A percentile compares a stretch with the other conserved stretches of the same genome.
Evolutionary conservation across 768 basidiomycete genomes (phyloP).

Genomic region (Saitozyma podzolica): DNA sequence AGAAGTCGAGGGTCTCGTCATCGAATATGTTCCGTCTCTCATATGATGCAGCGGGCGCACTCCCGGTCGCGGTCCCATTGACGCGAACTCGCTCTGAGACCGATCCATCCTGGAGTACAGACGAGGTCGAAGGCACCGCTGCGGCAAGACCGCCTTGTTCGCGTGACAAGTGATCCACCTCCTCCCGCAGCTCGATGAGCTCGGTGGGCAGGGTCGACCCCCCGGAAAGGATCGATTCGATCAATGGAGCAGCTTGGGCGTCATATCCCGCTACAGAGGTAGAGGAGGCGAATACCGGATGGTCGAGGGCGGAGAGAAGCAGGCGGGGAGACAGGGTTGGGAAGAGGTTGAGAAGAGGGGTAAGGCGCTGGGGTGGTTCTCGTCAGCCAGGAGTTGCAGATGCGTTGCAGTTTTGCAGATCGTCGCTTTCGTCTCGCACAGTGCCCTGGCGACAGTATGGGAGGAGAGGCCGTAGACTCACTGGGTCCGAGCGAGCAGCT

Average conservation of each 20-base stretch:
- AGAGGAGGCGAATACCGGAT: slow-evolving; percentile 34
- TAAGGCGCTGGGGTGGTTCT: slow-evolving; percentile 26
- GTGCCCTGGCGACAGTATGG: too few species aligned
- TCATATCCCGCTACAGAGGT: slow-evolving; percentile 24
- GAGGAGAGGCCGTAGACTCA: too few species aligned
- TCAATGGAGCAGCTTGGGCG: slow-evolving; percentile 33
- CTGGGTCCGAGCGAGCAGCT: too few species aligned
- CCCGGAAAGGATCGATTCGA: slow-evolving; percentile 54
- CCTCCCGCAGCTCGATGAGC: slow-evolving; percentile 63
- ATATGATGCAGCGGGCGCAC: neutral
- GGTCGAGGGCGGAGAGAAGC: slow-evolving; percentile 36
- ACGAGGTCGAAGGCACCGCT: neutral
- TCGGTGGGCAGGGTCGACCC: slow-evolving; percentile 66
- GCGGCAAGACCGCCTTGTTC: slow-evolving; percentile 9
- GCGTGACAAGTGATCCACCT: slow-evolving; percentile 16
- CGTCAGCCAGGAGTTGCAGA: neutral
- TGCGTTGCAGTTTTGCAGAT: too few species aligned
- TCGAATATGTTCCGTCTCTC: slow-evolving; percentile 72
- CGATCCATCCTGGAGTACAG: neutral
- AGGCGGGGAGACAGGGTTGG: slow-evolving; percentile 38
- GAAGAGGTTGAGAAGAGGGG: slow-evolving; percentile 38
- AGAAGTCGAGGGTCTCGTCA: slow-evolving; percentile 67
- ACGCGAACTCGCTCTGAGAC: too few species aligned
- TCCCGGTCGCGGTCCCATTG: neutral
- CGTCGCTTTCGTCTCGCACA: too few species aligned